Evolutionary conservation across 2,329 filamentous ascomycete species (phyloP).

Genomic region (Scedosporium aurantiacum): DNA sequence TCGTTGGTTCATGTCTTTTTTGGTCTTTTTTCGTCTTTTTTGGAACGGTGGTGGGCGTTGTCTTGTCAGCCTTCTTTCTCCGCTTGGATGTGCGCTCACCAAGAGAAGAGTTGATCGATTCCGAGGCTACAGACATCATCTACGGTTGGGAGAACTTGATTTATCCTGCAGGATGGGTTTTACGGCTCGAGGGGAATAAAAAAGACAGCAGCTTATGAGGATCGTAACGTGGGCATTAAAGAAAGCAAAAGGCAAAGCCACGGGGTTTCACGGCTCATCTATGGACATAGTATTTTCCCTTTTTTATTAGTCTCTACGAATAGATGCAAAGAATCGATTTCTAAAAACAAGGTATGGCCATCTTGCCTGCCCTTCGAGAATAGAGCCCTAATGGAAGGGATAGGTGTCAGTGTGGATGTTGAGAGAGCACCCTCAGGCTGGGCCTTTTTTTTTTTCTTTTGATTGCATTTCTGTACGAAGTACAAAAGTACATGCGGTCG

Average conservation of each 20-base stretch:
- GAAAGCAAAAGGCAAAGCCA: background rate
- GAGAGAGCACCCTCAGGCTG: too few species aligned
- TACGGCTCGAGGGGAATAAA: background rate
- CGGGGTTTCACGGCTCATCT: background rate
- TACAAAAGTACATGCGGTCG: too few species aligned
- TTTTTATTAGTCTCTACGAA: background rate
- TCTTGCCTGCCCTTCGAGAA: slow-evolving; percentile 5
- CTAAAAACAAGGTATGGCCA: background rate
- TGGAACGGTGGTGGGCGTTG: background rate
- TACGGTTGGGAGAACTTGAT: too few species aligned
- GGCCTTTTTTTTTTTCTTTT: too few species aligned
- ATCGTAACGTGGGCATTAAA: background rate
- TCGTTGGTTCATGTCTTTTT: background rate
- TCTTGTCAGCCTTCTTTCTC: background rate
- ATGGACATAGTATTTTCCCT: background rate
- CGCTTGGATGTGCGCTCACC: background rate
- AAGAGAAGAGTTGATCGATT: background rate
- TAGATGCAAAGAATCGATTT: background rate
- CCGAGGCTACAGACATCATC: too few species aligned
- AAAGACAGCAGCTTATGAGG: background rate
- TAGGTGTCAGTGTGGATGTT: too few species aligned
- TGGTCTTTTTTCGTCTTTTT: background rate
- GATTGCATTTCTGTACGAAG: too few species aligned
- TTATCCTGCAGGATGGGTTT: too few species aligned
- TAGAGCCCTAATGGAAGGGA: too few species aligned